Evolutionary conservation across 495 filamentous ascomycete species (phyloP), one percentile per base, ranked within the genome.

Genomic region (Neurospora intermedia): DNA sequence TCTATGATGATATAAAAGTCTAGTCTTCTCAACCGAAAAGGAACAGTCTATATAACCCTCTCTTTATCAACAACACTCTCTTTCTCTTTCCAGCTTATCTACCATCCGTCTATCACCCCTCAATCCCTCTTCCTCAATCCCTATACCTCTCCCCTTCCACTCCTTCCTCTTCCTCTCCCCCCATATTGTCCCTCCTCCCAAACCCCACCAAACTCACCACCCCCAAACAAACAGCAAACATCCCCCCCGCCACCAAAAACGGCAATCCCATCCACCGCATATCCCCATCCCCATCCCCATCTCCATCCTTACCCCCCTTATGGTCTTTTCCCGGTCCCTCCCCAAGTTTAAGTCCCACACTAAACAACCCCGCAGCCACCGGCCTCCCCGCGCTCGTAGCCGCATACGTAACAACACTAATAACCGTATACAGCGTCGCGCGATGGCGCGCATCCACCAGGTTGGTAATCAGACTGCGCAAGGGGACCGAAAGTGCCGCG

Each of bases 381-480:
- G 88, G 78, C 38, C 83, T 84, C 13, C 86, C 87, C 31, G 84
- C 75, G 18, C 88, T 81, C 66, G 81, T 81, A 6, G 86, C 87
- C 15, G 86, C 70, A 2, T 84, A 84, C 73, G 87, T 84, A 6
- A 88, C 75, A 8, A 90, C 82, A 39, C 85, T 83, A 71, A 90
- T 86, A n/a, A 85, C 80, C 8, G 85, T 87, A 72, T 87, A 90
- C 8, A 89, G 73, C 4, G 84, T 80, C 15, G 86, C 88, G 0
- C 88, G 82, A 71, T 89, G 84, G 35, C 88, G 80, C 4, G 81
- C 78, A 23, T 84, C 79, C 10, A 91, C 86, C 6, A 89, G 76
- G 0, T 83, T 83, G 2, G 87, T 87, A 27, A 88, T 80, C 38
- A 90, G 77, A 3, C 85, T 86, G 0, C 88, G 81, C 0, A 66